phyloP scores from a whole-genome alignment of 768 basidiomycete genomes.

The Suillus decipiens region DNA sequence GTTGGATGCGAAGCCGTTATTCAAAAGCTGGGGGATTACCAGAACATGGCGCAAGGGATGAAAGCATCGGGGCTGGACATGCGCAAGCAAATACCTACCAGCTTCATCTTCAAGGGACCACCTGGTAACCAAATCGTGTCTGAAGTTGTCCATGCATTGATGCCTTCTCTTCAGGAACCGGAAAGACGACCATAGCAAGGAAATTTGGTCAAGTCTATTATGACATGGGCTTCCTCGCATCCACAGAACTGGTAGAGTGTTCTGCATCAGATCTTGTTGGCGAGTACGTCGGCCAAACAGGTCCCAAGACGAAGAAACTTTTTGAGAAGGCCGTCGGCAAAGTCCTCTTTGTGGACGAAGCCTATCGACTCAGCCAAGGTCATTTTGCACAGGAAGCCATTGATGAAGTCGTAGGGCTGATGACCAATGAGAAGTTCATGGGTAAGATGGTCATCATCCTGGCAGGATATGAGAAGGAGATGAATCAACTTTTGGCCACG shows the following conservation, averaged over 20 bases:
- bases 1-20: constrained; percentile 60
- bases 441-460: constrained; percentile 66
- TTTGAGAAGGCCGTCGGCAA: constrained; percentile 68
- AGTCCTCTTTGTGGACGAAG: constrained; percentile 74
- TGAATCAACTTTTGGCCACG: constrained; percentile 57
- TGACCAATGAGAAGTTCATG: constrained; percentile 60
- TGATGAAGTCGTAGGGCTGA: constrained; percentile 65
- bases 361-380: constrained; percentile 62
- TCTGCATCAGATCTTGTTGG: constrained; percentile 72
- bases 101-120: constrained; percentile 72
- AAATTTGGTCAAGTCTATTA: constrained; percentile 65
- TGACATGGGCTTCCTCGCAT: constrained; percentile 59
- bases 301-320: constrained; percentile 59
- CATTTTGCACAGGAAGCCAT: constrained; percentile 70
- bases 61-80: constrained; percentile 44
- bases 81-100: constrained; percentile 56
- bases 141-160: background rate
- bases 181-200: constrained; percentile 63
- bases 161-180: constrained; percentile 47
- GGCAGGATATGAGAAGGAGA: constrained; percentile 70
- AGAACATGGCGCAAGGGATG: constrained; percentile 46
- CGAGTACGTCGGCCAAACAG: constrained; percentile 71
- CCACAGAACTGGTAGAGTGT: constrained; percentile 58
- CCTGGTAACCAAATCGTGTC: constrained; percentile 46
- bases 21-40: constrained; percentile 50